Base-by-base conservation (phyloP, 768 basidiomycete genomes). In the Gloeopeniophorella convolvens region DNA sequence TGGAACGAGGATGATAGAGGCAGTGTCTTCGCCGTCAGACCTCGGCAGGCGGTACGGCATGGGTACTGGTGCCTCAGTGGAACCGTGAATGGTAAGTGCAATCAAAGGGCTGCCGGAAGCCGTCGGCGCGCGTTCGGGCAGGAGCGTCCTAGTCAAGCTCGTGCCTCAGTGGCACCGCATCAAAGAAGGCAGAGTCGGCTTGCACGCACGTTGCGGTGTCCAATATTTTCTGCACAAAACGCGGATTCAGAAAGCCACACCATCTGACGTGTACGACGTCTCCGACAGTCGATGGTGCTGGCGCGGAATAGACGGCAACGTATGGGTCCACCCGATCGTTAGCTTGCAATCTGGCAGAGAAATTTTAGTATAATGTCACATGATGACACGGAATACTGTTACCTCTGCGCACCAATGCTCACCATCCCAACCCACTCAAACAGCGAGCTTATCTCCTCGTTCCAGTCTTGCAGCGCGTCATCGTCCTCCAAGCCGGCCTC, bases 361-460 rank as follows among this genome's bases (percentile, higher is more conserved):
- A 31, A 1, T 10, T 20, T 39, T 33, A 28, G 48, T 16, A 26
- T 8, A 28, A 16, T 13, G 6, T 33, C 30, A 35, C 31, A 36
- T 15, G 16, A 23, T 20, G 24, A 3, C n/a, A 39, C 24, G 15
- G 18, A 18, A 21, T 42, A 33, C 21, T 51, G 61, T 5, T 52
- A 82, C 86, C 86, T 72, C 60, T 84, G 82, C 2, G 86, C 71
- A 12, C 79, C 83, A 4, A 88, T 60, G 49, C 70, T 72, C 3
- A 78, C 82, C 78, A 88, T 75, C 6, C 85, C 86, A 7, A 79
- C 71, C 86, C 86, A 89, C 61, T 88, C 86, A 44, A 83, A 82
- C 13, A 85, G 64, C 3, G 60, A 65, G 7, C 65, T 61, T 35
- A 77, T 64, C 7, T 69, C 67, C 9, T 68, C 66, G 6, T 73